Evolutionary conservation across 805 yeast genomes (phyloP).

Genomic region (Kodamaea sagamina): DNA sequence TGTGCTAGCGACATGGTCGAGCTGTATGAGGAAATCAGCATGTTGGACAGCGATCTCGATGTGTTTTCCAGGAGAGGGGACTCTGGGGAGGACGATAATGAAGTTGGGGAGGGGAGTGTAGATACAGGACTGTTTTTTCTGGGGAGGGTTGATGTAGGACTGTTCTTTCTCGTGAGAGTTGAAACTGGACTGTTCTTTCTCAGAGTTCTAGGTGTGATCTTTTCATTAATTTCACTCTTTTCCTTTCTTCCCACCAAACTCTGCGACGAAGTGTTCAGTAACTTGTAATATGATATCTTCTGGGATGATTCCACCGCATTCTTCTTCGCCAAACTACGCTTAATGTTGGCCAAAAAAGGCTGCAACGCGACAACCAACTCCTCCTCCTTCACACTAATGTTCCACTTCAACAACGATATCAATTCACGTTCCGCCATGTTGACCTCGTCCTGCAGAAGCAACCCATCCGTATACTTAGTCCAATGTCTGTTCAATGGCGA

Average conservation of each 20-base stretch:
- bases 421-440: slow-evolving; percentile 91
- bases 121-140: background rate
- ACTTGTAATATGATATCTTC: slow-evolving; percentile 34
- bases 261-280: slow-evolving; percentile 19
- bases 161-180: background rate
- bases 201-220: too few relatives aligned
- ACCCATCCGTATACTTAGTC: slow-evolving; percentile 89
- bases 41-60: slow-evolving; percentile 15
- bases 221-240: too few relatives aligned
- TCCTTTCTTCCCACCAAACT: background rate
- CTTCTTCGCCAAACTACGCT: slow-evolving; percentile 43
- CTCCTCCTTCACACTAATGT: slow-evolving; percentile 64
- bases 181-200: background rate
- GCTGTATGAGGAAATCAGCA: slow-evolving; percentile 19
- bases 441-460: slow-evolving; percentile 73
- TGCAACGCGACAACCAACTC: slow-evolving; percentile 71
- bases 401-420: slow-evolving; percentile 82
- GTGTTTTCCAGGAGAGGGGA: slow-evolving; percentile 10
- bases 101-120: slow-evolving; percentile 8
- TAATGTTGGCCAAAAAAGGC: slow-evolving; percentile 77
- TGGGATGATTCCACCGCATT: slow-evolving; percentile 27
- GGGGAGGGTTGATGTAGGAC: slow-evolving; percentile 1
- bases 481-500: slow-evolving; percentile 96
- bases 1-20: slow-evolving; percentile 21
- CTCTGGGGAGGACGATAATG: slow-evolving; percentile 14